Evolutionary conservation across 148 eudicot genomes (phyloP).

Genomic region (Spergularia bocconei): DNA sequence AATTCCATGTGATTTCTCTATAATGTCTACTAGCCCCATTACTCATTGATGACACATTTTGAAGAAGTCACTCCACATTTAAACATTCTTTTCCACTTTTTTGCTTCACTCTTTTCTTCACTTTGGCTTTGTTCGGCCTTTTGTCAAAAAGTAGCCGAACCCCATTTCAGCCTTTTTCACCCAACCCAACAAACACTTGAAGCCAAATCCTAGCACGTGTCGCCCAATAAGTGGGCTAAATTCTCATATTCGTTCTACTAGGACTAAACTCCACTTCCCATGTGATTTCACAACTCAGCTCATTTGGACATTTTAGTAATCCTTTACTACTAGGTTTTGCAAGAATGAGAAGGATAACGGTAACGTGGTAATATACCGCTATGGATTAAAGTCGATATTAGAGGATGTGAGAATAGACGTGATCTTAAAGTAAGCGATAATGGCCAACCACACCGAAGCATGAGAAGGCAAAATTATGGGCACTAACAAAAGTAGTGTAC

Average conservation of each 20-base stretch:
- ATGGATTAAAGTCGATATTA: not conserved
- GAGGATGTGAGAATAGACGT: not conserved
- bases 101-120: not conserved
- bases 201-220: constrained; percentile 4
- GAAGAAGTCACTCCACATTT: not conserved
- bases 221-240: not conserved
- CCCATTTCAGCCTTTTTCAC: not conserved
- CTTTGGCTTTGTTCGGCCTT: constrained; percentile 5
- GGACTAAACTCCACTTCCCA: not conserved
- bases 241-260: not conserved
- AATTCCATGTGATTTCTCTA: constrained; percentile 9
- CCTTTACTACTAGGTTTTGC: too few species aligned
- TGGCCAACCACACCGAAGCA: too few species aligned
- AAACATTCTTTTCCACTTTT: not conserved
- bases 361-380: not conserved
- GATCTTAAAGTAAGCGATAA: not conserved
- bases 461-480: not conserved
- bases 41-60: not conserved
- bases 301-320: too few species aligned
- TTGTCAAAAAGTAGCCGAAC: constrained; percentile 2
- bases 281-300: constrained; percentile 10
- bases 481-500: constrained; percentile 2
- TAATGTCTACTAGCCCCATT: not conserved
- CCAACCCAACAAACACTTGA: not conserved
- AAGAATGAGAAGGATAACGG: too few species aligned